These are phyloP conservation scores for Hymenoscyphus salicellus DNA, from an alignment of 2,329 filamentous ascomycete genomes.

Conservation along the genomic window DNA sequence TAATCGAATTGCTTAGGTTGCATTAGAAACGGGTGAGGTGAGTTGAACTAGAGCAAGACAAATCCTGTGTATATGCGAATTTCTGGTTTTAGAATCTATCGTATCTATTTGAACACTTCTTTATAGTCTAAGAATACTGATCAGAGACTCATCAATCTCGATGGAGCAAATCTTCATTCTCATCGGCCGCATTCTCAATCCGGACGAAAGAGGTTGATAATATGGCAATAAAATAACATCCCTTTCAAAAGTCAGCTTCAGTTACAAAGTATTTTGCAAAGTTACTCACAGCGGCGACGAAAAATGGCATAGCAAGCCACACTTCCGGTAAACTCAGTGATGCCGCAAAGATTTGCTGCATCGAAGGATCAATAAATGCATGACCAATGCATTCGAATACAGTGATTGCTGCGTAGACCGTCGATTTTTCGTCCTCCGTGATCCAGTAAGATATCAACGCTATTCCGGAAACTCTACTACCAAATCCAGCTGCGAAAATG, in stretches of 20 bases:
- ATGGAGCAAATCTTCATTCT: not conserved
- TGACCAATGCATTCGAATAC: constrained; percentile 35
- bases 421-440: constrained; percentile 28
- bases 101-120: too few species aligned
- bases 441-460: constrained; percentile 33
- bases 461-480: constrained; percentile 31
- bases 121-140: too few species aligned
- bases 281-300: constrained; percentile 32
- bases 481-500: constrained; percentile 34
- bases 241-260: constrained; percentile 4
- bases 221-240: constrained; percentile 1
- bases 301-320: constrained; percentile 34
- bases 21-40: not conserved
- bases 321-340: constrained; percentile 23
- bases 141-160: not conserved
- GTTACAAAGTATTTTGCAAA: not conserved
- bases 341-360: constrained; percentile 33
- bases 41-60: too few species aligned
- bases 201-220: not conserved
- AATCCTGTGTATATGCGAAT: too few species aligned
- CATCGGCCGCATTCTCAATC: not conserved
- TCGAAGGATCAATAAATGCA: constrained; percentile 31
- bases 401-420: constrained; percentile 30
- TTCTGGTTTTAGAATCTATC: too few species aligned
- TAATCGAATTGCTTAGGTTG: not conserved